Conservation (phyloP, 2,329 filamentous ascomycete genomes). For the Talaromyces funiculosus region DNA sequence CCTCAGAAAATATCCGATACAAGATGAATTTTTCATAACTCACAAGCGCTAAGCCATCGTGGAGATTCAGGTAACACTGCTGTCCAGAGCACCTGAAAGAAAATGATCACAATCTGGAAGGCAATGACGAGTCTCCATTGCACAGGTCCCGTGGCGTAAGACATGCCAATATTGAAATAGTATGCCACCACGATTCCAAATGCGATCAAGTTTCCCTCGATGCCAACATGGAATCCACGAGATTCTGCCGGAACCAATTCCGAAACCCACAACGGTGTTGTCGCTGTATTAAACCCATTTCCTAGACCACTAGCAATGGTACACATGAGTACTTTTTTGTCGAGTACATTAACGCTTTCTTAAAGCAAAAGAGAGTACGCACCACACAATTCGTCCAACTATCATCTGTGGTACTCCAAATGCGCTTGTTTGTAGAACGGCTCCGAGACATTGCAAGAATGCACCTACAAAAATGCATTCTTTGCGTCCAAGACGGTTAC, state of each 20-base stretch:
- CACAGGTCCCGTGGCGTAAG: slow-evolving; percentile 38
- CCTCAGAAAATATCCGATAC: too few species aligned
- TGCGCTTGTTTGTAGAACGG: slow-evolving; percentile 44
- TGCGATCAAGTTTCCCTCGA: slow-evolving; percentile 49
- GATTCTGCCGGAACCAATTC: slow-evolving; percentile 44
- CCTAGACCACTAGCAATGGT: too few species aligned
- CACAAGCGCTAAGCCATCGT: too few species aligned
- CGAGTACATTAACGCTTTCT: too few species aligned
- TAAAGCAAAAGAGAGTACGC: too few species aligned
- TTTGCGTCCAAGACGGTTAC: slow-evolving; percentile 44
- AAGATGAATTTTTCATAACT: too few species aligned
- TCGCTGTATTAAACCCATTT: slow-evolving; percentile 49
- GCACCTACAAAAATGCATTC: slow-evolving; percentile 44
- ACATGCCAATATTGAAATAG: slow-evolving; percentile 50
- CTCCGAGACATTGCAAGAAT: slow-evolving; percentile 45
- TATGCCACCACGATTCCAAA: slow-evolving; percentile 47
- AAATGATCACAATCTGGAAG: slow-evolving; percentile 35
- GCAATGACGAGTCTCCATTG: slow-evolving; percentile 46
- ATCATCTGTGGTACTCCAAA: slow-evolving; percentile 46
- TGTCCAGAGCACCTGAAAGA: slow-evolving; percentile 2
- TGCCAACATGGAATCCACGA: slow-evolving; percentile 43
- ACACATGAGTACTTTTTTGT: too few species aligned
- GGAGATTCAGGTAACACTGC: too few species aligned
- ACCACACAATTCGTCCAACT: slow-evolving; percentile 46
- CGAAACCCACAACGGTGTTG: slow-evolving; percentile 48